Base-by-base conservation (phyloP, 805 yeast genomes). In the Zygoascus bituminiphila region DNA sequence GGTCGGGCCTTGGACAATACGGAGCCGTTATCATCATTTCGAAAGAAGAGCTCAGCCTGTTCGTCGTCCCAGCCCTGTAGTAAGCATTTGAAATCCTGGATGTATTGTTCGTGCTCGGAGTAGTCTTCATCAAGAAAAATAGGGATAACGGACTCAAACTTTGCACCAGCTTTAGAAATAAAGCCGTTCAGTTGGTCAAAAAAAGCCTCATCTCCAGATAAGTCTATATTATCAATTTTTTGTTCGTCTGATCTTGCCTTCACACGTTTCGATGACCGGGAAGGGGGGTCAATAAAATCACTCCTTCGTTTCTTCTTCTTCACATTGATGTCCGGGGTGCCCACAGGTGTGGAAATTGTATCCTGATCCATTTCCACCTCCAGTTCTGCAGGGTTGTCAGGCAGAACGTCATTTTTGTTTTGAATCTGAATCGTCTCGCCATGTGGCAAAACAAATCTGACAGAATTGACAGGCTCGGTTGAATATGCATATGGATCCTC, bases 31-130 rank as follows among this genome's bases (percentile, higher is more conserved):
- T 29, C 29, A 9, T 50, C 53, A 2, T 21, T 46, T 24, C 44
- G 20, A 19, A 37, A 54, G 51, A 67, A 54, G 4, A 51, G 35
- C 2, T 60, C 67, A 0, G 68, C 59, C 31, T 57, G 59, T 6
- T 54, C 60, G 19, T 57, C 57, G 8, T 64, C 59, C 76, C 76
- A 71, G 38, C 54, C 54, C 31, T 61, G 60, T 10, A 70, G 56
- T 47, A 69, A 58, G 20, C 57, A 56, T 37, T 64, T 62, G 26
- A 71, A 57, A 47, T 69, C 73, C 5, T 51, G 37, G 3, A 60
- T 49, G 29, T 33, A 52, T 19, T 46, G 53, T 24, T 62, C 59
- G 2, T 46, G 54, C 0, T 50, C 46, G 8, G 54, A 17, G 22
- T 45, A 48, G 0, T 43, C 50, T n/a, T 45, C 53, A 10, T 37